Evolutionary conservation across 192 early-diverging fungal genomes (phyloP), one percentile per base, ranked within the genome.

Genomic region (Coemansia sp.): DNA sequence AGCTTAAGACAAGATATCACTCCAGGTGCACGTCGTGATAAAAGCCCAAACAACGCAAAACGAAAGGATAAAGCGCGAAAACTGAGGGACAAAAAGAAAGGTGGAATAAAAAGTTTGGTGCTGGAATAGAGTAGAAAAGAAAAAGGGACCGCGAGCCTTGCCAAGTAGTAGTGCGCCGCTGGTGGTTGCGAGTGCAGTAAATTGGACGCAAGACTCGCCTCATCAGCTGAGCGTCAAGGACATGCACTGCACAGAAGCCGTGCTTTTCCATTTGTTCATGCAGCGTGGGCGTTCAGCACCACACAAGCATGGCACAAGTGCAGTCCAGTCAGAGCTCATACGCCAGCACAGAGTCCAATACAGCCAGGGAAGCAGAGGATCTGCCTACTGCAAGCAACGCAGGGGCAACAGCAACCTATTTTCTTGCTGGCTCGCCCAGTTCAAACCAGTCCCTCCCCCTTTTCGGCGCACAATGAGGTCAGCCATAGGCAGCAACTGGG

Each of bases 101-200:
- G 48, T 19, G 15, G 48, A 37, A 56, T 38, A 45, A 56, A 56
- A 56, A 56, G 55, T 37, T 19, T 56, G 55, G 55, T 37, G 55
- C 55, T 56, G 55, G 55, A 38, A 56, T 29, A 56, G 29, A 39
- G 58, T 50, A 25, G 43, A 6, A 72, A 76, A 41, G 68, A 72
- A 27, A 66, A 67, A 27, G 48, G 48, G 19, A 49, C 48, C 48
- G 48, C 2, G 19, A 49, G 19, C 48, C 15, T 45, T 45, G 41
- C 11, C 41, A 12, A n/a, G 48, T 19, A 49, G 48, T 49, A 49
- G 19, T 19, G 48, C 48, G 48, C 48, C 48, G 48, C 48, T 21
- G n/a, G n/a, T 35, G 32, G 32, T 35, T 35, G 43, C 43, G n/a
- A 47, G 43, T 47, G 43, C 43, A 17, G n/a, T 47, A 47, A 47